These are phyloP conservation scores for Rhizophagus prolifer DNA, from an alignment of 192 early-diverging fungal species.

Conservation along the genomic window DNA sequence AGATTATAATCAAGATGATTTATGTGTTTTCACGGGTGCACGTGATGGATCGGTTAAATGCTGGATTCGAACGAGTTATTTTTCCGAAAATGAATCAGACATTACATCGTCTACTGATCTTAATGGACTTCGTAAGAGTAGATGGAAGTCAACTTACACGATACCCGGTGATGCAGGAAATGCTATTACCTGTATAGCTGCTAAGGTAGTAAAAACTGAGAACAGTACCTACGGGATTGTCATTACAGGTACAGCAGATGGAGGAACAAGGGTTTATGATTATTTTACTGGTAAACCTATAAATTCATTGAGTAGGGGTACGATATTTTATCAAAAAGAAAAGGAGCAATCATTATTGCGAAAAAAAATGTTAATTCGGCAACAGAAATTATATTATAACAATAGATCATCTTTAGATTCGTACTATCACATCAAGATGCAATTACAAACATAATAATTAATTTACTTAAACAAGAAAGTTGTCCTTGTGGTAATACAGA, in stretches of 20 bases:
- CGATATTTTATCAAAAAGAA: slow-evolving; percentile 10
- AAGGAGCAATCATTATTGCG: slow-evolving; percentile 6
- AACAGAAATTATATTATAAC: neutral
- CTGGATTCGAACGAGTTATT: slow-evolving; percentile 6
- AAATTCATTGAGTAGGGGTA: slow-evolving; percentile 17
- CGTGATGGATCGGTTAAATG: slow-evolving; percentile 27
- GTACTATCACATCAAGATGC: slow-evolving; percentile 5
- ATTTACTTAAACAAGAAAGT: slow-evolving; percentile 24
- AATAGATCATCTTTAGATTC: neutral
- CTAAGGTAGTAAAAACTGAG: slow-evolving; percentile 15
- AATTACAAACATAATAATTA: slow-evolving; percentile 24
- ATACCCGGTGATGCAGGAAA: neutral
- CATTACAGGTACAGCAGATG: slow-evolving; percentile 23
- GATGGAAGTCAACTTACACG: slow-evolving; percentile 26
- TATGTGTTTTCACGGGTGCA: slow-evolving; percentile 19
- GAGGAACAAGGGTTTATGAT: slow-evolving; percentile 28
- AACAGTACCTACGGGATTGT: slow-evolving; percentile 13
- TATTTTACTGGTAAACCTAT: slow-evolving; percentile 10
- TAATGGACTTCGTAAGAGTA: neutral
- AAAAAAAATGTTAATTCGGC: neutral
- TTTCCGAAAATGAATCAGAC: neutral
- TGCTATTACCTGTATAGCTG: slow-evolving; percentile 22
- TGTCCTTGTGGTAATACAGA: slow-evolving; percentile 27
- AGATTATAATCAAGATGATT: neutral
- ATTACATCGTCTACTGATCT: no score